Evolutionary conservation across 2,329 filamentous ascomycete species (phyloP).

Genomic region (Davidsoniella australis): DNA sequence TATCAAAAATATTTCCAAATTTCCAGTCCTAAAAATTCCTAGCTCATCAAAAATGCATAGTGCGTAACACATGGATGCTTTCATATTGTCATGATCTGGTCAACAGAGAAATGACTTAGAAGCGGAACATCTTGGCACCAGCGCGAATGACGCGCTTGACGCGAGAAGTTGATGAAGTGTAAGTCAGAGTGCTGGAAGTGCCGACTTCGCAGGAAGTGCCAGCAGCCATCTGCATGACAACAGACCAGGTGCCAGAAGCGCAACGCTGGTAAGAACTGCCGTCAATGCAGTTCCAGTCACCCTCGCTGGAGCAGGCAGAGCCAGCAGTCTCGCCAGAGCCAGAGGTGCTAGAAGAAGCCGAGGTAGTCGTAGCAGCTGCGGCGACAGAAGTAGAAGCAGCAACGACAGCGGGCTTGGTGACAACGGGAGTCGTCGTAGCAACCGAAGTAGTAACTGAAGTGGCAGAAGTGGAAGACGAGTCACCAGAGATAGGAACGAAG

Average conservation of each 20-base stretch:
- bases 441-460: conserved; percentile 14
- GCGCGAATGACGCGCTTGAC: conserved; percentile 13
- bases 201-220: conserved; percentile 31
- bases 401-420: conserved; percentile 1
- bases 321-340: conserved; percentile 21
- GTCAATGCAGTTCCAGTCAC: conserved; percentile 35
- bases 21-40: not conserved
- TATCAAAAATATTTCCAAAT: not conserved
- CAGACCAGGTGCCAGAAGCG: conserved; percentile 34
- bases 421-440: conserved; percentile 7
- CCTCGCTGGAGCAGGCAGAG: conserved; percentile 29
- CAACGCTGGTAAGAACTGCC: conserved; percentile 37
- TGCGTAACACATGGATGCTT: not conserved
- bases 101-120: conserved; percentile 5
- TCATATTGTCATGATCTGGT: not conserved
- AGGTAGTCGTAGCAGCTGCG: conserved; percentile 14
- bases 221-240: conserved; percentile 23
- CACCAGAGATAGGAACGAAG: conserved; percentile 22
- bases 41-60: too few species aligned
- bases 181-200: conserved; percentile 16
- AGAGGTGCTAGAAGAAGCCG: conserved; percentile 12
- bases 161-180: conserved; percentile 7
- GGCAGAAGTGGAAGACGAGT: conserved; percentile 13
- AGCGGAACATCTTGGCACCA: conserved; percentile 13
- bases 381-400: conserved; percentile 6